A percentile compares a stretch with the other conserved stretches of the same genome.
These are phyloP conservation scores for Zymoseptoria pseudotritici DNA, from an alignment of 2,329 filamentous ascomycete species.

Conservation along the genomic window DNA sequence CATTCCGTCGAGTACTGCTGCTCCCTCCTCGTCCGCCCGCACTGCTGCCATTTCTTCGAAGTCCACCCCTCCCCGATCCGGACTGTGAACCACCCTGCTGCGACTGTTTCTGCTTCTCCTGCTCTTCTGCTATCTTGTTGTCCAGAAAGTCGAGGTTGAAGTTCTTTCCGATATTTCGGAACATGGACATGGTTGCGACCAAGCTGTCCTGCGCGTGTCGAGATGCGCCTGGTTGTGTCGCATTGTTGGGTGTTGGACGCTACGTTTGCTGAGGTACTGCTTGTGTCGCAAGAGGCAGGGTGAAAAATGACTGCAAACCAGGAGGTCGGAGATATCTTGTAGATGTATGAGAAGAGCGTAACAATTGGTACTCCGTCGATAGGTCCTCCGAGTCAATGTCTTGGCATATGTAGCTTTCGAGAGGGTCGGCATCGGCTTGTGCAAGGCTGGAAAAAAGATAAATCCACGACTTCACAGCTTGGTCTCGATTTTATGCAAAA, in stretches of 20 bases:
- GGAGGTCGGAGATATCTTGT: no score
- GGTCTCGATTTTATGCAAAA: background rate
- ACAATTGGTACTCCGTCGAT: background rate
- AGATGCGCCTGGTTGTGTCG: conserved; percentile 4
- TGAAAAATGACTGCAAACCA: no score
- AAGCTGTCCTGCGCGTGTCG: conserved; percentile 10
- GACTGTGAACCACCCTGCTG: conserved; percentile 4
- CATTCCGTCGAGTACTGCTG: conserved; percentile 20
- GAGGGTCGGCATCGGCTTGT: background rate
- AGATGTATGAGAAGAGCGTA: no score
- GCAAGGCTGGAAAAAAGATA: background rate
- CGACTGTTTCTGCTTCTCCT: conserved; percentile 62
- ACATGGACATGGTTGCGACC: conserved; percentile 21
- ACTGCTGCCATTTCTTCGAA: conserved; percentile 34
- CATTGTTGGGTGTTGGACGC: conserved; percentile 8
- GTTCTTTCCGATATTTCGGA: conserved; percentile 27
- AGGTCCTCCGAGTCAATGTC: background rate
- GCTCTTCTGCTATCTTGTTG: conserved; percentile 78
- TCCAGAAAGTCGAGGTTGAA: conserved; percentile 34
- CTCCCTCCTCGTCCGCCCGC: conserved; percentile 40
- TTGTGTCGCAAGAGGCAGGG: no score
- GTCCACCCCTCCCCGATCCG: conserved; percentile 9
- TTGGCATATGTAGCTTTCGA: background rate
- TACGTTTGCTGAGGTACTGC: no score
- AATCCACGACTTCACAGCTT: background rate